These are phyloP conservation scores for Cordyceps cicadae DNA, from an alignment of 2,329 filamentous ascomycete genomes.

Conservation along the genomic window DNA sequence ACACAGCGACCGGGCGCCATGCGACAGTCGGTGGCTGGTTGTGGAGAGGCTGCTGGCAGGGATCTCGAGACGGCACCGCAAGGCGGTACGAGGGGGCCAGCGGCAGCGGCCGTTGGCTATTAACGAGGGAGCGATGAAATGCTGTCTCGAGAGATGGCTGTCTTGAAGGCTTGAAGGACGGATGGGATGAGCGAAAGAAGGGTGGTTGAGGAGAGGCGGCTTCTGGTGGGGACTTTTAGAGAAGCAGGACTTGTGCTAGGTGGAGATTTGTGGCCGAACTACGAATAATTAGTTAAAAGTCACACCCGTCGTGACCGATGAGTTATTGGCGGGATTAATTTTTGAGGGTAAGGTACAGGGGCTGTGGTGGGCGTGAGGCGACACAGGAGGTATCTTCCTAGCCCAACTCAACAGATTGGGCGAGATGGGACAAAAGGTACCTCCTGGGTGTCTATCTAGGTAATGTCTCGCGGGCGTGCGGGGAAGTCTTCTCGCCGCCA, in stretches of 20 bases:
- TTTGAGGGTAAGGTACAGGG: neutral
- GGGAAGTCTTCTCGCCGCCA: neutral
- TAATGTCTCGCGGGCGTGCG: neutral
- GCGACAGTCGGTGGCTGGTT: neutral
- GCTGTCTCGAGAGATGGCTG: neutral
- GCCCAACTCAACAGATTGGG: neutral
- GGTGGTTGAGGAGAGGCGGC: neutral
- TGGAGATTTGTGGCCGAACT: neutral
- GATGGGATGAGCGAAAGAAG: conserved; percentile 1
- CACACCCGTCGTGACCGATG: neutral
- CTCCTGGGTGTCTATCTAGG: neutral
- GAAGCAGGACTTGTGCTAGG: neutral
- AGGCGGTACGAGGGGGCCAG: neutral
- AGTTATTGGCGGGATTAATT: neutral
- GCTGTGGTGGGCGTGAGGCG: neutral
- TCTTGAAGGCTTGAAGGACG: neutral
- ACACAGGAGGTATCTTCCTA: neutral
- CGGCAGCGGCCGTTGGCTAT: neutral
- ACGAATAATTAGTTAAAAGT: neutral
- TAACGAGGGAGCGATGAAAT: conserved; percentile 1
- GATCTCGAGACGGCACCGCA: neutral
- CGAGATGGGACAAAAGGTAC: neutral
- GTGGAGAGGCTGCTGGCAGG: neutral
- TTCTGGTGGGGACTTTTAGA: neutral
- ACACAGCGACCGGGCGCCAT: conserved; percentile 3